Evolutionary conservation across 345 rosid species (phyloP), one percentile per base, ranked within the genome.

Genomic region (Citrus cavaleriei): DNA sequence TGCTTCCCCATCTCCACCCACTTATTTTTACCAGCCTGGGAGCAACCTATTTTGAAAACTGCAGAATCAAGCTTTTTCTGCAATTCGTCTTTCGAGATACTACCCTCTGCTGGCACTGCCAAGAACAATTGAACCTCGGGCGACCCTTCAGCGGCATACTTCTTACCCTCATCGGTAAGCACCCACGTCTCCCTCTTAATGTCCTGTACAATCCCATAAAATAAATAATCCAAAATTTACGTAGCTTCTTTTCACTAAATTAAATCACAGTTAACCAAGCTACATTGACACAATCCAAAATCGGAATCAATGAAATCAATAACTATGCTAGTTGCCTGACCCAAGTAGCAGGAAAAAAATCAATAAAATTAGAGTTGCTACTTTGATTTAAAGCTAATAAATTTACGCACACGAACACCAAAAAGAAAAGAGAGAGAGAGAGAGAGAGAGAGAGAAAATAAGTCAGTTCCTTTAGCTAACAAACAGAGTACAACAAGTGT

Each of bases 1-100:
- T 90, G 91, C 82, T 90, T 95, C 77, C 97, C 97, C 92, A 92
- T 89, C 61, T 88, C 93, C 70, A 95, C 92, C 99, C 99, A 95
- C 75, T 90, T 90, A 81, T 92, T 91, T 83, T 90, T 92, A 35
- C 87, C 94, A 80, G 92, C 98, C 77, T 94, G 98, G 9, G 89
- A 75, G 80, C 88, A 81, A 19, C 97, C 99, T 77, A 95, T 91
- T 73, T 85, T 89, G 90, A 89, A 94, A 57, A 91, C 85, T 4
- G 88, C 69, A 67, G 91, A 85, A 73, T 84, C 88, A 8, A 95
- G 86, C 78, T 80, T 93, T 89, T 87, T 90, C 97, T 95, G 95
- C 30, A 95, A 83, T 61, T 93, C 97, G 16, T 89, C 95, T 61
- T 89, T 91, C 2, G 92, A 58, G 37, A 93, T 90, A 86, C 85